Evolutionary conservation across 345 rosid species (phyloP).

Genomic region (Streptanthus diversifolius): DNA sequence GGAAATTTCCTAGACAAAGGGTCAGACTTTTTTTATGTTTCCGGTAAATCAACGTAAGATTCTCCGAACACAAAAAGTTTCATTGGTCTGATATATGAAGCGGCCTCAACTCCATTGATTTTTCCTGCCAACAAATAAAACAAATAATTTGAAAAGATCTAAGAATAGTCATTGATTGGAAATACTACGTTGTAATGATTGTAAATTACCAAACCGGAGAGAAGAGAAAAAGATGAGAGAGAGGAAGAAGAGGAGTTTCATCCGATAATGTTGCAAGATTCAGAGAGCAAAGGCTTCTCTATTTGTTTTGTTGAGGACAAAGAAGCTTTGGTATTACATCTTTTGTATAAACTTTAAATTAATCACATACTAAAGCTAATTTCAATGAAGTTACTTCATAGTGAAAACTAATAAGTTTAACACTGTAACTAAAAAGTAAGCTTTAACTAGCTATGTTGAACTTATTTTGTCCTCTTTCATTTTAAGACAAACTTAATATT

Average conservation of each 20-base stretch:
- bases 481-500: neutral
- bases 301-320: neutral
- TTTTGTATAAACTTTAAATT: neutral
- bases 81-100: slow-evolving; percentile 20
- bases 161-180: neutral
- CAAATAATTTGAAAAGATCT: neutral
- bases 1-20: slow-evolving; percentile 44
- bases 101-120: slow-evolving; percentile 13
- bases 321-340: neutral
- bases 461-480: neutral
- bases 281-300: neutral
- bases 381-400: neutral
- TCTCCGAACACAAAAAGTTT: slow-evolving; percentile 62
- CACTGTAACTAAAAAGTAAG: neutral
- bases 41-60: slow-evolving; percentile 60
- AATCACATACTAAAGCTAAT: neutral
- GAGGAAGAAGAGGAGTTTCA: slow-evolving; percentile 11
- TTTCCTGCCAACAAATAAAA: neutral
- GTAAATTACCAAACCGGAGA: neutral
- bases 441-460: neutral
- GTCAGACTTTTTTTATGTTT: slow-evolving; percentile 29
- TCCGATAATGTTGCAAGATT: slow-evolving; percentile 6
- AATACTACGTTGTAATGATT: neutral
- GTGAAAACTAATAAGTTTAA: neutral
- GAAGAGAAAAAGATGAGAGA: neutral